These are phyloP conservation scores for Ensete ventricosum DNA, from an alignment of 176 grass and related monocot species.

Conservation along the genomic window DNA sequence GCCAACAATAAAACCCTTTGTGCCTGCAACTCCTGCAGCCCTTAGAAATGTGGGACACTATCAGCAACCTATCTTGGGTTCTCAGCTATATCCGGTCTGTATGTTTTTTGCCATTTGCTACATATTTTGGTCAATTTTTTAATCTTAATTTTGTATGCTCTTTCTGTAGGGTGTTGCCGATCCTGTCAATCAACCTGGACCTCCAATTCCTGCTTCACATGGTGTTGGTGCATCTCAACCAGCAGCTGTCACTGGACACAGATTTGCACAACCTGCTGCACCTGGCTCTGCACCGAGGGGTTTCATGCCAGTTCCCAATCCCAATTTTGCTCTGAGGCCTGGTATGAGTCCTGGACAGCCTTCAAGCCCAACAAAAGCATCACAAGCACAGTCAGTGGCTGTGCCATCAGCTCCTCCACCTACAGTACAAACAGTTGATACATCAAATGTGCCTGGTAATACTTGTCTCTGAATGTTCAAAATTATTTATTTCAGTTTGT, in stretches of 20 bases:
- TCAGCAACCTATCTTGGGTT: conserved; percentile 77
- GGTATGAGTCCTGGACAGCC: conserved; percentile 60
- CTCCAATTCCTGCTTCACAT: conserved; percentile 25
- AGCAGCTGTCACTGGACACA: conserved; percentile 35
- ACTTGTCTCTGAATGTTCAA: neutral
- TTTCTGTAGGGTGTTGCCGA: conserved; percentile 28
- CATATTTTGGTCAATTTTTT: neutral
- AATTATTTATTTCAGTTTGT: neutral
- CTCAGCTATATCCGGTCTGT: conserved; percentile 77
- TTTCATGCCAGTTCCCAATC: conserved; percentile 66
- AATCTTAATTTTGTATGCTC: conserved; percentile 6
- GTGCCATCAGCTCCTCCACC: conserved; percentile 58
- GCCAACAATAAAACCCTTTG: conserved; percentile 54
- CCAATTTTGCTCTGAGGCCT: conserved; percentile 53
- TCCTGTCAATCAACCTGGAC: conserved; percentile 39
- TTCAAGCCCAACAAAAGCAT: conserved; percentile 61
- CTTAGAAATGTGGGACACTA: conserved; percentile 90
- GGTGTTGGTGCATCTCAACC: conserved; percentile 30
- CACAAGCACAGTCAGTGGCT: conserved; percentile 30
- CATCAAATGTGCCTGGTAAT: conserved; percentile 80
- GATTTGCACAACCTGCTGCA: conserved; percentile 49
- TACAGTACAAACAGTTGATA: conserved; percentile 85
- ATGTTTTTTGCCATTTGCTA: conserved; percentile 9
- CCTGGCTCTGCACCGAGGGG: conserved; percentile 31
- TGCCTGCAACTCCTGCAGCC: conserved; percentile 46